Evolutionary conservation across 2,329 filamentous ascomycete species (phyloP).

Genomic region (Neopestalotiopsis sp.): DNA sequence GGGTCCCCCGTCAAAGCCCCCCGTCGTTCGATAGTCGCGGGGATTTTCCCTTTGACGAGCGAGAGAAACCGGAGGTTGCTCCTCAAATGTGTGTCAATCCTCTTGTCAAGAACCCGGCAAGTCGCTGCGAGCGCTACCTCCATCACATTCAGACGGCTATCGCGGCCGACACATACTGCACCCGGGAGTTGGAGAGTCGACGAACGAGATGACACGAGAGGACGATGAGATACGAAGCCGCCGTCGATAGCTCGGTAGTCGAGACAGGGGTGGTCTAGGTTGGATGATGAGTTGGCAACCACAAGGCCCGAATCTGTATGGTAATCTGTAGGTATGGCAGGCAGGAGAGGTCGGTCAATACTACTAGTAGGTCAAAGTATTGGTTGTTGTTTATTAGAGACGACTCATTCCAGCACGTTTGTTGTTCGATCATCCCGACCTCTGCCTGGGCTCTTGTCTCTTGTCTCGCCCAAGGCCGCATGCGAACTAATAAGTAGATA

Average conservation of each 20-base stretch:
- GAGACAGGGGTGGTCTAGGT: neutral
- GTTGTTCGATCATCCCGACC: neutral
- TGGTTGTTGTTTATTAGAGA: slow-evolving; percentile 11
- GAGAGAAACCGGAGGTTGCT: neutral
- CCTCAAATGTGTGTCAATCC: neutral
- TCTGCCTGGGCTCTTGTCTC: neutral
- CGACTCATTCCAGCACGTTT: slow-evolving; percentile 1
- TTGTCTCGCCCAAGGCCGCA: neutral
- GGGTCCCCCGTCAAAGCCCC: neutral
- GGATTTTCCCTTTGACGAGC: slow-evolving; percentile 1
- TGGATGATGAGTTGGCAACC: neutral
- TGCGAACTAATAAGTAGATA: neutral
- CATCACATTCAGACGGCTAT: neutral
- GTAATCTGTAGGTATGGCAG: neutral
- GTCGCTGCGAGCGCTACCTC: neutral
- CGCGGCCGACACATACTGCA: neutral
- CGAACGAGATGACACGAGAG: neutral
- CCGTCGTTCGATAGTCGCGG: slow-evolving; percentile 7
- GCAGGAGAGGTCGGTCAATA: neutral
- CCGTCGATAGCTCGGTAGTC: neutral
- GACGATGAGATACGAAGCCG: neutral
- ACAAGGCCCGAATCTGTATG: neutral
- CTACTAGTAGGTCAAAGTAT: neutral
- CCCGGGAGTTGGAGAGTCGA: neutral
- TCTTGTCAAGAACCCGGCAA: neutral